Base-by-base conservation (phyloP, 1,284 basidiomycete genomes). In the Tylopilus sp. region DNA sequence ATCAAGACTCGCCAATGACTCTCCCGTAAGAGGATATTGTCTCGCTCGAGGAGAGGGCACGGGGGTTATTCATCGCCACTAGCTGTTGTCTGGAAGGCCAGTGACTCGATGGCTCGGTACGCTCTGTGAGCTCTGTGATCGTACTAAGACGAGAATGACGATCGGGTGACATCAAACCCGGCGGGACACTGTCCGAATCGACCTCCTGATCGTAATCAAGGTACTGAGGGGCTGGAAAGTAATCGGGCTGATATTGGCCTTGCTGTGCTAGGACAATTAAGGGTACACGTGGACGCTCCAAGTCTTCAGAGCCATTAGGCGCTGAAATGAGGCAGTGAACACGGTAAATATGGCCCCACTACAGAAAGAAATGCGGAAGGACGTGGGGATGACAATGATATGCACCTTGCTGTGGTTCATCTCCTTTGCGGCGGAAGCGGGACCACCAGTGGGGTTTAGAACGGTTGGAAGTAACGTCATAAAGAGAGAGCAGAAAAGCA, bases 41-140 rank as follows among this genome's bases (percentile, higher is more conserved):
- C 47, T 77, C 77, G 7, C 72, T 75, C 32, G 74, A 74, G 31
- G 64, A 65, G 17, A 70, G 65, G 19, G 75, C 67, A 33, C 73
- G 72, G 22, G 73, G 72, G 11, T 72, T 72, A 50, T 71, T 69
- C 49, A 74, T 68, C 33, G 73, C 66, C 24, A 68, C 57, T 25
- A 74, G 66, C 40, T 72, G 72, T 48, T 72, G 74, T 31, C 71
- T 67, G 40, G 61, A 68, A 36, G 73, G 72, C 73, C 77, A 78
- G 36, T 75, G 72, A 22, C 75, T 74, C 19, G 79, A 80, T 26
- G 75, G 73, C 58, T 85, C 83, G 22, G 85, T 83, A 22, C 74
- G 74, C 62, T 89, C 86, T 14, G 86, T 84, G 44, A 68, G 70
- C 65, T 89, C 87, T 24, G 79, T 76, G 56, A 89, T 88, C 4